These are phyloP conservation scores for Niveomyces coronatus DNA, from an alignment of 2,329 filamentous ascomycete species.

Conservation along the genomic window DNA sequence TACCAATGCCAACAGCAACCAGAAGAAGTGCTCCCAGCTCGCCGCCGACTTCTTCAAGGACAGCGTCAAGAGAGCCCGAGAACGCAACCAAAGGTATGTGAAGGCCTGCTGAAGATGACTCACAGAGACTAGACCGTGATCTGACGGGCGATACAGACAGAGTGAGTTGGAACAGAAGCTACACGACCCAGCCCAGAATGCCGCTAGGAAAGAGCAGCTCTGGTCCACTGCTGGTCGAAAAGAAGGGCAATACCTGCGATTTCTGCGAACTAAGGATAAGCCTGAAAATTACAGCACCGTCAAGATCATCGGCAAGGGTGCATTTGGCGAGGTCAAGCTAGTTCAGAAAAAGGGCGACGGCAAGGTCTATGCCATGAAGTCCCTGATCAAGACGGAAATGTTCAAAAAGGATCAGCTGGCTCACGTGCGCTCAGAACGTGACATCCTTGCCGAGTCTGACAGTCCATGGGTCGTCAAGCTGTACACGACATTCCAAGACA, in stretches of 20 bases:
- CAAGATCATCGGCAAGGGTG: slow-evolving; percentile 98
- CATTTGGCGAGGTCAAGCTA: slow-evolving; percentile 95
- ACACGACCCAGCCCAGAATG: slow-evolving; percentile 62
- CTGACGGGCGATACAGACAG: slow-evolving; percentile 62
- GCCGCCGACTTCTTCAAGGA: slow-evolving; percentile 96
- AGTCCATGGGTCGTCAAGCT: slow-evolving; percentile 99
- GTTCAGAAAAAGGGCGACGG: slow-evolving; percentile 94
- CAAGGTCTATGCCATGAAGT: slow-evolving; percentile 98
- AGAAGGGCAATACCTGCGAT: slow-evolving; percentile 86
- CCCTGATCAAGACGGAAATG: slow-evolving; percentile 97
- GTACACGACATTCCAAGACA: slow-evolving; percentile 95
- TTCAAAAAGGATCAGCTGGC: slow-evolving; percentile 98
- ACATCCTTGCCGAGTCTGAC: slow-evolving; percentile 97
- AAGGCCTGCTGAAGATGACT: too few relatives aligned
- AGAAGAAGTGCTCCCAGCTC: slow-evolving; percentile 58
- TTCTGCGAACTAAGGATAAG: slow-evolving; percentile 85
- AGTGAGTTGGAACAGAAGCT: slow-evolving; percentile 85
- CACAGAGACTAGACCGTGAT: too few relatives aligned
- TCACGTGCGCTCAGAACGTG: slow-evolving; percentile 93
- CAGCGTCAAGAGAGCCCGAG: slow-evolving; percentile 89
- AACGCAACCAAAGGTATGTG: slow-evolving; percentile 82
- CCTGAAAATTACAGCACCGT: slow-evolving; percentile 92
- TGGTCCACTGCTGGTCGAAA: slow-evolving; percentile 76
- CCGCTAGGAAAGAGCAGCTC: slow-evolving; percentile 71
- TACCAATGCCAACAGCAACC: slow-evolving; percentile 54